These are phyloP conservation scores for Myotisia sp. DNA, from an alignment of 2,329 filamentous ascomycete species.

Conservation along the genomic window DNA sequence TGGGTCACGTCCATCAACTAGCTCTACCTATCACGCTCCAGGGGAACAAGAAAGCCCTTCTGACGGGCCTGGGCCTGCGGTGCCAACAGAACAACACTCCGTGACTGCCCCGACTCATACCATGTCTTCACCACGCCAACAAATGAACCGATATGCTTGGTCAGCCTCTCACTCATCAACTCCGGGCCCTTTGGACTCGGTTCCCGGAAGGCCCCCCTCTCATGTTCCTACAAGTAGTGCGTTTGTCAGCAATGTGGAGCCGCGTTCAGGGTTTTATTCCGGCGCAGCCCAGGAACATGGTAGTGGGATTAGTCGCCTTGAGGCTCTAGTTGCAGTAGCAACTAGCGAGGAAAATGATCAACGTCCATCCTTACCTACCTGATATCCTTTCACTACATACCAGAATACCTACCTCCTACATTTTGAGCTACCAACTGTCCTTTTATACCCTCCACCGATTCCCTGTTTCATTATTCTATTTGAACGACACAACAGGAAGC, in stretches of 20 bases:
- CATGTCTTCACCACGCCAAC: neutral
- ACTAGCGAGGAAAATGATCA: too few relatives aligned
- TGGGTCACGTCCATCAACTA: conserved; percentile 18
- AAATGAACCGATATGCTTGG: neutral
- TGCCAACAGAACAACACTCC: conserved; percentile 3
- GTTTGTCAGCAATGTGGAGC: too few relatives aligned
- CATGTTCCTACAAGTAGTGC: too few relatives aligned
- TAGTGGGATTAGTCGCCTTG: conserved; percentile 33
- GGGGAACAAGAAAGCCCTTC: neutral
- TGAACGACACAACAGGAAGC: too few relatives aligned
- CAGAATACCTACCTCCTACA: too few relatives aligned
- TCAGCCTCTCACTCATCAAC: too few relatives aligned
- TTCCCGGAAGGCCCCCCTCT: too few relatives aligned
- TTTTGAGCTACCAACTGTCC: too few relatives aligned
- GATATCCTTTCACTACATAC: neutral
- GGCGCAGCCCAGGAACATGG: conserved; percentile 11
- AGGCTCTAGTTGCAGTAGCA: conserved; percentile 37
- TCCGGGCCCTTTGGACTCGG: too few relatives aligned
- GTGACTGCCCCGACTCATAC: too few relatives aligned
- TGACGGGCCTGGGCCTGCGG: conserved; percentile 1
- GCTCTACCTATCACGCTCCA: neutral
- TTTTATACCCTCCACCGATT: too few relatives aligned
- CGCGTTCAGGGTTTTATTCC: conserved; percentile 18
- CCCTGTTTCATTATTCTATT: too few relatives aligned
- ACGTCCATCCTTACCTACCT: neutral